Conservation (phyloP, 2,329 filamentous ascomycete species). For the Ampelomyces quisqualis region DNA sequence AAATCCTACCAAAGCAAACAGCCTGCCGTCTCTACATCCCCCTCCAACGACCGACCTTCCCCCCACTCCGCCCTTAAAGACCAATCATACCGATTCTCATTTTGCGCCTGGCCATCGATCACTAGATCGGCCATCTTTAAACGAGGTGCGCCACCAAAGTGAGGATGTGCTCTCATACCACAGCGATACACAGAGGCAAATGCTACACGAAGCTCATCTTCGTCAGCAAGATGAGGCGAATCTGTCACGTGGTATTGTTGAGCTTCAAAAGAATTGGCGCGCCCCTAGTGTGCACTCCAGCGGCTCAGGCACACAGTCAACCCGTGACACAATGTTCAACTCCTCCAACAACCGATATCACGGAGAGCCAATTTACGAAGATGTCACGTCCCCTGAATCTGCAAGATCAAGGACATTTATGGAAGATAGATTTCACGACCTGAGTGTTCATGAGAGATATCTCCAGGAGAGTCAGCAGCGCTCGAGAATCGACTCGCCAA, state of each 20-base stretch:
- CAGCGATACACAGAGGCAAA: constrained; percentile 16
- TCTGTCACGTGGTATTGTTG: constrained; percentile 20
- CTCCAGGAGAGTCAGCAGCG: constrained; percentile 21
- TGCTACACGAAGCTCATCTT: too few species aligned
- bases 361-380: constrained; percentile 26
- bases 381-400: constrained; percentile 24
- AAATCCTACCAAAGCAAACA: constrained; percentile 30
- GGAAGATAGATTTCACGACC: constrained; percentile 29
- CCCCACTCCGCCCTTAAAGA: constrained; percentile 25
- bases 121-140: constrained; percentile 21
- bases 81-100: constrained; percentile 9
- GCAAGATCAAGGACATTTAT: constrained; percentile 21
- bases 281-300: constrained; percentile 31
- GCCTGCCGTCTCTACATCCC: constrained; percentile 28
- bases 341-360: constrained; percentile 23
- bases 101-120: constrained; percentile 9
- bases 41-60: constrained; percentile 34
- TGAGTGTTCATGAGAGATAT: constrained; percentile 28
- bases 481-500: constrained; percentile 20
- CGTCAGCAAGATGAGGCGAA: constrained; percentile 19
- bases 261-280: constrained; percentile 33
- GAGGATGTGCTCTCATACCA: constrained; percentile 15
- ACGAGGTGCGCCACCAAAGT: constrained; percentile 15
- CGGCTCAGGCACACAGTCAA: constrained; percentile 20
- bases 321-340: constrained; percentile 30